Conservation (phyloP, 345 rosid species). For the Draba incana region DNA sequence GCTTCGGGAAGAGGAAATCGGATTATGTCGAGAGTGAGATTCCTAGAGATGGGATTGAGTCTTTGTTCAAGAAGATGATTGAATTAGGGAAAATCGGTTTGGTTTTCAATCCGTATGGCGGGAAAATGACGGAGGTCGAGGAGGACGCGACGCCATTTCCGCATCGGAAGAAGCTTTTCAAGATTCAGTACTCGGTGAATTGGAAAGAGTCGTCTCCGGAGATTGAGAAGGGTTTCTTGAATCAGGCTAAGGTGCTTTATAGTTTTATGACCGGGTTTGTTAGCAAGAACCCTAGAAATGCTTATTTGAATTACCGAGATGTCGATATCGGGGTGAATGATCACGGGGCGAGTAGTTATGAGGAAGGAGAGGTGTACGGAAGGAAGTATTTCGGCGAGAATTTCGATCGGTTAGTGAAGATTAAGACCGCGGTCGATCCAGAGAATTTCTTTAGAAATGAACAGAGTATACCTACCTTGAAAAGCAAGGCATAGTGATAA, state of each 20-base stretch:
- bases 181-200: slow-evolving; percentile 50
- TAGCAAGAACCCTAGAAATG: slow-evolving; percentile 64
- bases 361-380: slow-evolving; percentile 59
- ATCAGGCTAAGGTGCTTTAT: slow-evolving; percentile 43
- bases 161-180: slow-evolving; percentile 60
- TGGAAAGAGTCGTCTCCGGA: slow-evolving; percentile 50
- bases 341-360: slow-evolving; percentile 39
- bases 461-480: slow-evolving; percentile 61
- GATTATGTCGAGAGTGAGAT: slow-evolving; percentile 61
- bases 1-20: slow-evolving; percentile 62
- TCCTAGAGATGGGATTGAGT: slow-evolving; percentile 33
- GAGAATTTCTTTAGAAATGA: slow-evolving; percentile 59
- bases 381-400: slow-evolving; percentile 55
- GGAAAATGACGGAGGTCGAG: slow-evolving; percentile 54
- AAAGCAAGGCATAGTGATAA: slow-evolving; percentile 25
- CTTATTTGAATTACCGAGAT: slow-evolving; percentile 63
- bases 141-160: slow-evolving; percentile 56
- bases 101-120: slow-evolving; percentile 67
- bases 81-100: slow-evolving; percentile 52
- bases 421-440: slow-evolving; percentile 59
- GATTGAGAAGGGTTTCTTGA: slow-evolving; percentile 37
- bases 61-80: slow-evolving; percentile 57
- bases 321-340: slow-evolving; percentile 53
- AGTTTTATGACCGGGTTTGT: slow-evolving; percentile 63
- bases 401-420: slow-evolving; percentile 55